Base-by-base conservation (phyloP, 2,329 filamentous ascomycete species). In the Cryphonectria japonica region DNA sequence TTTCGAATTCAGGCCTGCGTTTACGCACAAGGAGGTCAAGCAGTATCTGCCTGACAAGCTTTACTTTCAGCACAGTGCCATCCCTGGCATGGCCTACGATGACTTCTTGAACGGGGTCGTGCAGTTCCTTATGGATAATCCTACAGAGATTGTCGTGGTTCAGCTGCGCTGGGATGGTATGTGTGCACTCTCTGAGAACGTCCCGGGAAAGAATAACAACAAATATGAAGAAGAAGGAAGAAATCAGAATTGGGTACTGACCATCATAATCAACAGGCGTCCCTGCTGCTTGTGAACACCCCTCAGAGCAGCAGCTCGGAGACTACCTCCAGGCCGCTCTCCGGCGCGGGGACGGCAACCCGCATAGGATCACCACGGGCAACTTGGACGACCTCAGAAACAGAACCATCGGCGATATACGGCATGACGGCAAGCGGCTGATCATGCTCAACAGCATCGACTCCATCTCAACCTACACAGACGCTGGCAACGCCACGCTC, bases 1-100 rank as follows among this genome's bases (percentile, higher is more conserved):
- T 77, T 87, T 87, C 68, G 85, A 86, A 76, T 86, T 86, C 74
- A 78, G 85, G 7, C 85, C 85, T 0, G 85, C 85, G 0, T 82
- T 83, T 70, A 81, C 84, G 67, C 83, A 85, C 75, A 76, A 78
- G 1, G 78, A 79, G 69, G 77, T 87, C 69, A 78, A 81, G 57
- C 74, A 75, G 43, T 77, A 78, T n/a, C 77, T 83, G 7, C 82
- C 83, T 1, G 83, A 86, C 73, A 80, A 79, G 19, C 78, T 82
- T 69, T 87, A 85, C 72, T 87, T 87, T 77, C 83, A 84, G 74
- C 85, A 86, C 75, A 82, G 81, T 70, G 83, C 81, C 7, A 85
- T 87, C 34, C 85, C 85, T 0, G 85, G 85, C 2, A 84, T 86
- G 82, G 78, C 79, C 2, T 87, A 85, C 71, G 78, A 78, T 7